Evolutionary conservation across 768 basidiomycete species (phyloP), one percentile per base, ranked within the genome.

Genomic region (Lentinula detonsa): DNA sequence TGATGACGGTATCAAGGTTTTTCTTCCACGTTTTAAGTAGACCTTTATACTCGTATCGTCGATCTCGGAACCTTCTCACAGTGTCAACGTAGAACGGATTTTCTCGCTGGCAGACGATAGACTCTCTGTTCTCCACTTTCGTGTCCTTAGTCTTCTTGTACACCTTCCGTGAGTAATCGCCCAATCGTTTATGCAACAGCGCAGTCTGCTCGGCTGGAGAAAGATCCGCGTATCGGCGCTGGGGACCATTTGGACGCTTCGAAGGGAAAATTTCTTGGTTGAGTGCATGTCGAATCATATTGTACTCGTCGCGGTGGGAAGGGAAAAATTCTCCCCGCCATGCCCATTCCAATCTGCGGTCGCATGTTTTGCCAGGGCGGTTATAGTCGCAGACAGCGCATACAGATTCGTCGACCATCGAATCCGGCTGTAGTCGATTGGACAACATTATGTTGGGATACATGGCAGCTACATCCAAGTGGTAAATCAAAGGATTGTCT

Each of bases 391-490:
- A 99, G 1, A 98, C 95, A 1, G 97, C 97, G 69, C 97, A 99
- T 16, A 88, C 90, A 18, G 96, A 86, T 72, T 98, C 97, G 68
- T 95, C 93, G 9, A 98, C 90, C 77, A 98, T 91, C 1, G 97
- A 97, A 74, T 99, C 97, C 2, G 97, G 97, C 67, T 99, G 97
- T 2, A 99, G 81, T 37, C 97, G 92, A 71, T 99, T 99, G 16
- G 95, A 98, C 79, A 99, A 88, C 97, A 99, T 99, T 84, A 99
- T 98, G 74, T 98, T 99, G 60, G 97, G 97, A 72, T 99, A 98
- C 97, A 99, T 99, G 64, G 97, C 97, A 2, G 97, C 97, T 64
- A 99, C 97, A 68, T 99, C 97, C 68, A 98, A 75, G 73, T 99
- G 97, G 74, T 99, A 99, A 69, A 99, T 98, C 64, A 98, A 85